Base-by-base conservation (phyloP, 345 rosid species). In the Ricinus communis region DNA sequence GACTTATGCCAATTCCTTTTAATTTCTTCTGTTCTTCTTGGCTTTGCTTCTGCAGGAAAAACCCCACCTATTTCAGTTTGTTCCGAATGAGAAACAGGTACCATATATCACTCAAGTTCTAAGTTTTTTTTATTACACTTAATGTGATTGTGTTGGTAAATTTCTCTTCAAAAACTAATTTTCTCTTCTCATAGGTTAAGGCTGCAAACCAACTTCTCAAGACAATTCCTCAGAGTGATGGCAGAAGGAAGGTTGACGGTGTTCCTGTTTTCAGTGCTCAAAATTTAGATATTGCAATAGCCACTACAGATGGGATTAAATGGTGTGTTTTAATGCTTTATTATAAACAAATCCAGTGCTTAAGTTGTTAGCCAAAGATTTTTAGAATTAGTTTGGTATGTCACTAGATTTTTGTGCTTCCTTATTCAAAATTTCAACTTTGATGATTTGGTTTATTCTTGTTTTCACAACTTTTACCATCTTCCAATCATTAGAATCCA, bases 21-120 rank as follows among this genome's bases (percentile, higher is more conserved):
- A n/a, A n/a, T n/a, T n/a, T n/a, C n/a, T n/a, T n/a, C n/a, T n/a
- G n/a, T n/a, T 50, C 43, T 38, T 38, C 9, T 38, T 38, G 43
- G 11, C 68, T 31, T 30, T 76, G 5, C 71, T 51, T 58, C 41
- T 80, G 72, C 90, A 95, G 99, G 97, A 90, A 81, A 89, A 89
- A 69, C 97, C 97, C 62, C 91, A 87, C 75, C 75, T 87, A 36
- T 95, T 92, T 83, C 96, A 92, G 81, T 95, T 95, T 83, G 93
- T 90, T 85, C 96, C 97, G 69, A 95, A 95, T 73, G 93, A 95
- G 82, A 87, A 87, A 71, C 98, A 95, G 91, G 98, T 95, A 76
- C 63, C 9, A 59, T 56, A 24, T 41, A 50, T 79, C 46, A 38
- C 40, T 36, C 56, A 27, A 47, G 45, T 49, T 52, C 16, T 27